phyloP scores from a whole-genome alignment of 2,329 filamentous ascomycete genomes.

The Aspergillus pseudoglaucus region DNA sequence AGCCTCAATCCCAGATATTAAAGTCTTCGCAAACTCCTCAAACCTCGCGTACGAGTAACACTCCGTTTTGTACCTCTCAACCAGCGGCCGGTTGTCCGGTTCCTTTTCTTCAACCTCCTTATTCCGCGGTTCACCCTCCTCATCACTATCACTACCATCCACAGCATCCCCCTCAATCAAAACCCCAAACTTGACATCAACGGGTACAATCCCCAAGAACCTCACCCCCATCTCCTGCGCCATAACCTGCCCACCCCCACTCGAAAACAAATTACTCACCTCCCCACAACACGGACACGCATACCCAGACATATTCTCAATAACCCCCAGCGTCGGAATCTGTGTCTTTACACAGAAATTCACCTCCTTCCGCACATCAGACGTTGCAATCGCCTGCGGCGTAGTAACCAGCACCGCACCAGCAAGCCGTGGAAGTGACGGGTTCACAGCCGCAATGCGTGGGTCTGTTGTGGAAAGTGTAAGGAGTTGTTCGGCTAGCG shows the following conservation, averaged over 20 bases:
- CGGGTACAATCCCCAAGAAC: conserved; percentile 81
- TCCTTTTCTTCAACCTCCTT: conserved; percentile 12
- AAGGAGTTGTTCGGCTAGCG: conserved; percentile 78
- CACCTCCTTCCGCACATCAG: conserved; percentile 89
- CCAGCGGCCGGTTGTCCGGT: conserved; percentile 27
- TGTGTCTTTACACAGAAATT: conserved; percentile 86
- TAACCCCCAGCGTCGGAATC: conserved; percentile 73
- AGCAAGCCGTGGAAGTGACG: conserved; percentile 56
- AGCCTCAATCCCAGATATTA: conserved; percentile 24
- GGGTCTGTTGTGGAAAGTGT: conserved; percentile 30
- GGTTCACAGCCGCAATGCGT: conserved; percentile 6
- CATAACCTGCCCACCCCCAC: conserved; percentile 85
- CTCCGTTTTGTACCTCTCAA: conserved; percentile 36
- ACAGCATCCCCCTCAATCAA: conserved; percentile 62
- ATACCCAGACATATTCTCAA: conserved; percentile 80
- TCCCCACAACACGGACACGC: conserved; percentile 60
- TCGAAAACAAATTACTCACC: conserved; percentile 89
- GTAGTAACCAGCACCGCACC: conserved; percentile 95
- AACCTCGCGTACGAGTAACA: conserved; percentile 40
- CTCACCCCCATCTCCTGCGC: conserved; percentile 74
- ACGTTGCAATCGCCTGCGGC: conserved; percentile 86
- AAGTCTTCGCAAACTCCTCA: conserved; percentile 33
- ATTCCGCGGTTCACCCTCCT: conserved; percentile 15
- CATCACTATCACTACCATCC: conserved; percentile 17
- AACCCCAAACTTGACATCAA: conserved; percentile 86